Percentiles rank a stretch among this genome's conserved stretches.
phyloP scores from a whole-genome alignment of 2,329 filamentous ascomycete genomes.

The Endoconidiophora polonica region DNA sequence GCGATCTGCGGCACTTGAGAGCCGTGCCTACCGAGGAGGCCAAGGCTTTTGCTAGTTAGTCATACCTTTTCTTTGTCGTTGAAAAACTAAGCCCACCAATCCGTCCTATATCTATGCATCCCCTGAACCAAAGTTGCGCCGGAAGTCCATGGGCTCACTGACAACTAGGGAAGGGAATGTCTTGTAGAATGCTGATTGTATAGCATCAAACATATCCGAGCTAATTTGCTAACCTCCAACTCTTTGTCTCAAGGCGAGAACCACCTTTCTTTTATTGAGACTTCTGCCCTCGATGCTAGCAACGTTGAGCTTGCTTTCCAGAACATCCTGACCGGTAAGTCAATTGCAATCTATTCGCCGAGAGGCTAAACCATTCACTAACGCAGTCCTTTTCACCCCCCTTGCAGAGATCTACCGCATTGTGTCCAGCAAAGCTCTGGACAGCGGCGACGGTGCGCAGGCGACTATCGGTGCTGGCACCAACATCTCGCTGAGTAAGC shows the following conservation, averaged over 20 bases:
- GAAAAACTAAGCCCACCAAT: neutral
- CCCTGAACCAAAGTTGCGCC: neutral
- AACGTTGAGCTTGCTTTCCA: slow-evolving; percentile 99
- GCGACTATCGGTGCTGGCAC: slow-evolving; percentile 64
- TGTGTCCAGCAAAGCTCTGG: slow-evolving; percentile 91
- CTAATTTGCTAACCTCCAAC: slow-evolving; percentile 13
- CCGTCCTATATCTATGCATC: slow-evolving; percentile 8
- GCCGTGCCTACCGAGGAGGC: slow-evolving; percentile 96
- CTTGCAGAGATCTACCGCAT: slow-evolving; percentile 91
- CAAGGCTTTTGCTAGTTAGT: slow-evolving; percentile 87
- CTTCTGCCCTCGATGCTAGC: slow-evolving; percentile 93
- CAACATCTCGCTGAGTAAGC: slow-evolving; percentile 76
- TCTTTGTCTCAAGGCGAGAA: slow-evolving; percentile 55
- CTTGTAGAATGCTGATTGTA: no score
- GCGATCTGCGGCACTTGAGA: slow-evolving; percentile 95
- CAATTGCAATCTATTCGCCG: neutral
- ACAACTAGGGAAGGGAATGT: neutral
- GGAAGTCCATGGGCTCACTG: neutral
- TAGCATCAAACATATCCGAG: neutral
- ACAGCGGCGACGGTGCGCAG: slow-evolving; percentile 68
- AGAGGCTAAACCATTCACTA: neutral
- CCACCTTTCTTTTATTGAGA: slow-evolving; percentile 98
- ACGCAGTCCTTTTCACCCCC: neutral
- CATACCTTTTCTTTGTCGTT: slow-evolving; percentile 1
- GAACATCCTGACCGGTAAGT: slow-evolving; percentile 91